phyloP scores from a whole-genome alignment of 768 basidiomycete species.

The Polyporus arcularius region DNA sequence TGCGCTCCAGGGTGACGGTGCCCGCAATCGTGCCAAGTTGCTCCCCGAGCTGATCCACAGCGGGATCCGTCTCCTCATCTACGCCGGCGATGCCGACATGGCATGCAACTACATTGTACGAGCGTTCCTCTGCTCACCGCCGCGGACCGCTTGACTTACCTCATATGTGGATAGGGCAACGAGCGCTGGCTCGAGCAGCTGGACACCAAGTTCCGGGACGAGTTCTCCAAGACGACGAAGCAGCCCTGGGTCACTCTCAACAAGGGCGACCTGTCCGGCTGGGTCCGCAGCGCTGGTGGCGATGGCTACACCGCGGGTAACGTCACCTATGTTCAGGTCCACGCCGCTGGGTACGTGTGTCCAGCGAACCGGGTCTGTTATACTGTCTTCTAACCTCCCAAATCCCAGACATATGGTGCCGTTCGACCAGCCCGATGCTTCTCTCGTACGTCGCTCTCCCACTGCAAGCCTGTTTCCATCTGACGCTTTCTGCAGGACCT shows the following conservation, averaged over 20 bases:
- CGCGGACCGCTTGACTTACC: background rate
- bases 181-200: conserved; percentile 72
- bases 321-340: conserved; percentile 76
- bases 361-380: background rate
- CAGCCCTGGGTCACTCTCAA: conserved; percentile 58
- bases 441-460: conserved; percentile 55
- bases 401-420: conserved; percentile 81
- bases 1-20: conserved; percentile 78
- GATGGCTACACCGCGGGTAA: conserved; percentile 73
- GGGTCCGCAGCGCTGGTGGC: conserved; percentile 70
- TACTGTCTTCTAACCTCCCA: background rate
- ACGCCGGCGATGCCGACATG: conserved; percentile 89
- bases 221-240: conserved; percentile 52
- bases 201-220: conserved; percentile 58
- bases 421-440: conserved; percentile 85
- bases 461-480: background rate
- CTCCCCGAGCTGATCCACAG: conserved; percentile 80
- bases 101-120: conserved; percentile 85
- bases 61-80: conserved; percentile 84
- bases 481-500: conserved; percentile 45
- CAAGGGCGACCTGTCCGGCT: conserved; percentile 61
- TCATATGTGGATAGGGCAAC: conserved; percentile 54
- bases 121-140: conserved; percentile 3
- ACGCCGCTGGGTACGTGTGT: conserved; percentile 72
- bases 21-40: conserved; percentile 78